These are phyloP conservation scores for Apiospora hydei DNA, from an alignment of 2,329 filamentous ascomycete genomes.

Conservation along the genomic window DNA sequence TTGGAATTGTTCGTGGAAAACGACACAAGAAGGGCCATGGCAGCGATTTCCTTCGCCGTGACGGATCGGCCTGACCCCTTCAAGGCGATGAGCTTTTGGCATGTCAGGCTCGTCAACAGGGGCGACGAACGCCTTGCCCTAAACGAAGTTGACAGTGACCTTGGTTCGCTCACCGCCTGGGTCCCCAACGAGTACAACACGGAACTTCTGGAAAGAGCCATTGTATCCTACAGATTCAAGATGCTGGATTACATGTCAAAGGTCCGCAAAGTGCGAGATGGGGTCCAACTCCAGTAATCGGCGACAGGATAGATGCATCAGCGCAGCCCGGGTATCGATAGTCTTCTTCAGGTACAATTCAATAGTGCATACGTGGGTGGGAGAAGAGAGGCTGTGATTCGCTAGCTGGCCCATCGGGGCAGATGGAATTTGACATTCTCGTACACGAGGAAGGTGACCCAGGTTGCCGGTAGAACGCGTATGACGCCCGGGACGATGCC, in stretches of 20 bases:
- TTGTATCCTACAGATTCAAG: background rate
- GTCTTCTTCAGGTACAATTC: too few relatives aligned
- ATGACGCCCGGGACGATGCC: conserved; percentile 89
- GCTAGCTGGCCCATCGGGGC: conserved; percentile 39
- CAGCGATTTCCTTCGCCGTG: background rate
- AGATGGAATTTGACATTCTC: conserved; percentile 87
- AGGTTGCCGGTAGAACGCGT: conserved; percentile 90
- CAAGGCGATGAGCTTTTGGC: background rate
- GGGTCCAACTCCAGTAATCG: background rate
- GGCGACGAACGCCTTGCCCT: background rate
- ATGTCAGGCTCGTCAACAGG: background rate
- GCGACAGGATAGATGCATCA: background rate
- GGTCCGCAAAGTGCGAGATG: background rate
- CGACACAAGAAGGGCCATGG: background rate
- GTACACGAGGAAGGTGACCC: conserved; percentile 96
- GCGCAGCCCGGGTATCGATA: background rate
- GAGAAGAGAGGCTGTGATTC: background rate
- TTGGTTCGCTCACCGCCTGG: background rate
- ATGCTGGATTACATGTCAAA: background rate
- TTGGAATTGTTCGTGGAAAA: background rate
- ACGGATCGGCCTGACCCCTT: too few relatives aligned
- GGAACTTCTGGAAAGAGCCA: background rate
- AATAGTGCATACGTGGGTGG: background rate
- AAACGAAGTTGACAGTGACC: background rate
- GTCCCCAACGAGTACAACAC: background rate